These are phyloP conservation scores for Protomyces gravidus DNA, from an alignment of 1,139 yeast genomes.

Conservation along the genomic window DNA sequence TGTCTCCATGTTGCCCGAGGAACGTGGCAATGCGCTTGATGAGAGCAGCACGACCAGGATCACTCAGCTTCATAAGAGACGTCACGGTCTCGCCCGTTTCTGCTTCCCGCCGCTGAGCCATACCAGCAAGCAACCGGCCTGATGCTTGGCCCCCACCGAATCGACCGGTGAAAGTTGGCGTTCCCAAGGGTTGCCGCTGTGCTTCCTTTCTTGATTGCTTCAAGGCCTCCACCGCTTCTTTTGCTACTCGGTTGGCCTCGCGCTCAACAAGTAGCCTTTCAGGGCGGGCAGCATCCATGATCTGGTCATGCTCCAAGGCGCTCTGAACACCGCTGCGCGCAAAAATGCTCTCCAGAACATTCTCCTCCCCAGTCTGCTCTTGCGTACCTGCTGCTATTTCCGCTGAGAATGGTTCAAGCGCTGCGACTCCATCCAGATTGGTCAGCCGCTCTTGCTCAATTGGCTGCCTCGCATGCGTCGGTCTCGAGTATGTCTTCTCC, in stretches of 20 bases:
- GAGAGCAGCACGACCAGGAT: constrained; percentile 36
- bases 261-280: constrained; percentile 58
- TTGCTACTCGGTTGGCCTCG: constrained; percentile 75
- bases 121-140: constrained; percentile 25
- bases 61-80: constrained; percentile 11
- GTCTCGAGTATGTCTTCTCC: constrained; percentile 43
- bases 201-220: constrained; percentile 63
- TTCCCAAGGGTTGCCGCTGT: constrained; percentile 63
- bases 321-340: constrained; percentile 70
- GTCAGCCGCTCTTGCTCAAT: not conserved
- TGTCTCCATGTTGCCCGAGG: constrained; percentile 44
- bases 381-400: constrained; percentile 33
- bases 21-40: constrained; percentile 44
- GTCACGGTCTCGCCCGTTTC: constrained; percentile 7
- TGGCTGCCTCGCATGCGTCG: constrained; percentile 21
- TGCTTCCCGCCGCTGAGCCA: constrained; percentile 26
- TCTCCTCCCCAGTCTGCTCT: constrained; percentile 54
- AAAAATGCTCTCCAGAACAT: constrained; percentile 69
- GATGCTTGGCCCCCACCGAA: constrained; percentile 52
- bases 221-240: constrained; percentile 69
- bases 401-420: constrained; percentile 33
- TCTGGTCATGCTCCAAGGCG: constrained; percentile 71
- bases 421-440: not conserved
- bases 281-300: constrained; percentile 56
- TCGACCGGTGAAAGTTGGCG: constrained; percentile 95